Evolutionary conservation across 495 filamentous ascomycete genomes (phyloP), one percentile per base, ranked within the genome.

Genomic region (Neurospora terricola): DNA sequence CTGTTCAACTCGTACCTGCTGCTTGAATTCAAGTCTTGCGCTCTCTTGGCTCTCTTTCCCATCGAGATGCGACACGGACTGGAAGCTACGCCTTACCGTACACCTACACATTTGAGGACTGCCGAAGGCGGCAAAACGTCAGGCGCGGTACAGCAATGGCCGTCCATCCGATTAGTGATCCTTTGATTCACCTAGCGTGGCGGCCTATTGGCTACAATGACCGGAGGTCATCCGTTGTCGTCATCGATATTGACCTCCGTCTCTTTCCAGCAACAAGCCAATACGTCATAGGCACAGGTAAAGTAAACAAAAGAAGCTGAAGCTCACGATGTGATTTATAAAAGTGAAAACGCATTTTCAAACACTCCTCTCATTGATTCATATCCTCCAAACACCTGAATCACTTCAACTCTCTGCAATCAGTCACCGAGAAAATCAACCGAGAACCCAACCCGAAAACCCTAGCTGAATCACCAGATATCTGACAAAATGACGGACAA

Each of bases 401-500:
- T 14, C 12, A 34, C 12, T 16, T 36, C 27, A 34, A 4, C 27
- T 18, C 27, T 66, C 54, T 14, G 23, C 54, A 66, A 66, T 18
- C 54, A 66, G 2, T 66, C 48, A 59, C 48, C 48, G 21, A 59
- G 4, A 12, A 14, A 66, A 66, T n/a, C n/a, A 45, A 66, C 48
- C 48, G 11, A 66, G 11, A 34, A 66, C 27, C 7, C 54, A 34
- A 66, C 27, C 21, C 21, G 54, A 18, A 34, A 34, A 34, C 7
- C 12, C 14, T 36, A 66, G 14, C 27, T 30, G 23, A 66, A 66
- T 8, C 27, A 66, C 27, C 54, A 66, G 48, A 34, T 14, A 66
- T 18, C 54, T 4, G 54, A 14, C 37, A 78, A 69, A 2, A 79
- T 79, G 78, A 70, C 76, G 9, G 69, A 73, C 69, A 79, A 84